Evolutionary conservation across 2,329 filamentous ascomycete genomes (phyloP).

Genomic region (Coniochaeta ligniaria): DNA sequence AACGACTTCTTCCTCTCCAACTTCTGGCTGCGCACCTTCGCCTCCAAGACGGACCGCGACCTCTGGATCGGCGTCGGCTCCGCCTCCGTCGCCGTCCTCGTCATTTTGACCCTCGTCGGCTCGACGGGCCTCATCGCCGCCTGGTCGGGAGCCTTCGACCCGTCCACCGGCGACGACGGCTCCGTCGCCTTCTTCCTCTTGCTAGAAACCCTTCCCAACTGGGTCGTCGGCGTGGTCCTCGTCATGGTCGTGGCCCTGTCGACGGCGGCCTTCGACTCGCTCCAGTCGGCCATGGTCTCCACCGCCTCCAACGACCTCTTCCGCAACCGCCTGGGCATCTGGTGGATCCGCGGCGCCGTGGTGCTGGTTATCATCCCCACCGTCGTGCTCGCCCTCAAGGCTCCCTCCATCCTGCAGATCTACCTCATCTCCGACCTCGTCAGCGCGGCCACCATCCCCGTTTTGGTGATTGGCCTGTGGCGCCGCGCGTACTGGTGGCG

Average conservation of each 20-base stretch:
- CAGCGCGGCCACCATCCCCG: constrained; percentile 68
- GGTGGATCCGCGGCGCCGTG: constrained; percentile 63
- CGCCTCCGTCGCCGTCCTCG: constrained; percentile 56
- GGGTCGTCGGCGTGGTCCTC: constrained; percentile 77
- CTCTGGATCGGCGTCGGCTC: constrained; percentile 68
- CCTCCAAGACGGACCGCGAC: constrained; percentile 71
- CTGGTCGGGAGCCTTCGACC: constrained; percentile 67
- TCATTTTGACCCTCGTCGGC: constrained; percentile 68
- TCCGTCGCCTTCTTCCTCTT: constrained; percentile 70
- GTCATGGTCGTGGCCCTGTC: constrained; percentile 74
- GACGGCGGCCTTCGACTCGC: constrained; percentile 71
- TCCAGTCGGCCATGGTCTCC: constrained; percentile 81
- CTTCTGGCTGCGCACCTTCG: constrained; percentile 80
- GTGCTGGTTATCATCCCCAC: constrained; percentile 68
- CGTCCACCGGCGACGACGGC: constrained; percentile 39
- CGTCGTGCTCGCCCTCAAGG: constrained; percentile 66
- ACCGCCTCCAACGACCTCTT: constrained; percentile 79
- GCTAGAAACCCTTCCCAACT: constrained; percentile 62
- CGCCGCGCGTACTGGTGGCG: constrained; percentile 65
- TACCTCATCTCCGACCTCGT: constrained; percentile 78
- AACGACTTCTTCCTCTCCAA: constrained; percentile 84
- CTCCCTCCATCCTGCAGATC: constrained; percentile 70
- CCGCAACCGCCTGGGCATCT: constrained; percentile 71
- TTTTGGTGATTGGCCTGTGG: constrained; percentile 64
- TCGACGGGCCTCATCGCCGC: constrained; percentile 66